Conservation (phyloP, 1,284 basidiomycete genomes). For the Rhodotorula sp. region DNA sequence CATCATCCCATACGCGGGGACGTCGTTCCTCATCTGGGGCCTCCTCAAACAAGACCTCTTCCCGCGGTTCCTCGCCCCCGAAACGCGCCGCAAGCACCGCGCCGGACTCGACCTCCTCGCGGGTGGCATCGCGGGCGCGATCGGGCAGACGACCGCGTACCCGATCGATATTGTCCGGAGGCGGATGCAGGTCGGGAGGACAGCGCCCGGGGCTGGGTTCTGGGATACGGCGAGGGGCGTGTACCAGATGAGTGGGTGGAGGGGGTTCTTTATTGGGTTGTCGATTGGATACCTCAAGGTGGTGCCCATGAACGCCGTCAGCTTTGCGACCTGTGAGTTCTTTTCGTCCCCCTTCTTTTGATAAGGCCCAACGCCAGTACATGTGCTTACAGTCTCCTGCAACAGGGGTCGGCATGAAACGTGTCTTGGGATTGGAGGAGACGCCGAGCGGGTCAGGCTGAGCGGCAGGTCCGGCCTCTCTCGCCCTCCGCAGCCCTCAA, state of each 20-base stretch:
- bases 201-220: conserved; percentile 65
- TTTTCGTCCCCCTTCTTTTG: not conserved
- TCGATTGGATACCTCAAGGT: conserved; percentile 90
- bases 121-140: conserved; percentile 85
- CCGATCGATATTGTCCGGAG: conserved; percentile 93
- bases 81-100: conserved; percentile 50
- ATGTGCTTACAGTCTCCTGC: not conserved
- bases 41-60: conserved; percentile 69
- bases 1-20: conserved; percentile 96
- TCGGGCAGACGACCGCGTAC: conserved; percentile 89
- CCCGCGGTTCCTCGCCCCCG: conserved; percentile 46
- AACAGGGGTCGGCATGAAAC: conserved; percentile 24
- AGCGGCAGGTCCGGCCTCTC: too few species aligned
- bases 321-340: conserved; percentile 52
- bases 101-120: conserved; percentile 63
- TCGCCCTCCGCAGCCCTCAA: too few species aligned
- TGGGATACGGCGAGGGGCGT: conserved; percentile 71
- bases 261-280: conserved; percentile 91
- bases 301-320: conserved; percentile 92
- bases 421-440: conserved; percentile 21
- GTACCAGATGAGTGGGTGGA: conserved; percentile 69
- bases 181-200: conserved; percentile 84
- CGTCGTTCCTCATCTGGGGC: conserved; percentile 91
- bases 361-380: too few species aligned
- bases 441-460: not conserved